phyloP scores from a whole-genome alignment of 768 basidiomycete genomes.

The Mycena latifolia region DNA sequence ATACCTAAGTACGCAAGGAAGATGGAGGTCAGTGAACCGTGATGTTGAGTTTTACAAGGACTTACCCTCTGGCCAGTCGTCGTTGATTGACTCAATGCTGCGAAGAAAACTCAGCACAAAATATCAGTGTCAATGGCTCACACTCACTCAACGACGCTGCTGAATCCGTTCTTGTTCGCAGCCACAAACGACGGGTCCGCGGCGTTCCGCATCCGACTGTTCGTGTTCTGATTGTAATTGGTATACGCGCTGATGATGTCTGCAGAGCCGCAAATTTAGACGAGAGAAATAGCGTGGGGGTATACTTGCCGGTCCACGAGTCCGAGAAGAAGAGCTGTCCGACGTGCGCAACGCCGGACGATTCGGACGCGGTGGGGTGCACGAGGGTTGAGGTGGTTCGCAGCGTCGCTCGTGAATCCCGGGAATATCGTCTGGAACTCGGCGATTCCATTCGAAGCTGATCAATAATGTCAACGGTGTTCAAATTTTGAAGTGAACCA shows the following conservation, averaged over 20 bases:
- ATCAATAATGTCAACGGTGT: no score
- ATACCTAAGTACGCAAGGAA: slow-evolving; percentile 10
- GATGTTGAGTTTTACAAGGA: not conserved
- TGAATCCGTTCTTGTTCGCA: slow-evolving; percentile 42
- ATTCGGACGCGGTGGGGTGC: slow-evolving; percentile 43
- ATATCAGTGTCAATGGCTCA: not conserved
- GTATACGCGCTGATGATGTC: slow-evolving; percentile 42
- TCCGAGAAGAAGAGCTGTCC: slow-evolving; percentile 57
- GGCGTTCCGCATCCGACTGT: slow-evolving; percentile 41
- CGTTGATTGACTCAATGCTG: slow-evolving; percentile 43
- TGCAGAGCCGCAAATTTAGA: not conserved
- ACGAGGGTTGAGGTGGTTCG: slow-evolving; percentile 54
- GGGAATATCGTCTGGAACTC: slow-evolving; percentile 54
- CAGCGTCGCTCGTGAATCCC: slow-evolving; percentile 48
- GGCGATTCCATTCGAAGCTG: slow-evolving; percentile 50
- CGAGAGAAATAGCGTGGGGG: not conserved
- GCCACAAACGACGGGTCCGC: slow-evolving; percentile 45
- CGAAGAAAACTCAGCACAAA: not conserved
- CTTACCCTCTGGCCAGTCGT: slow-evolving; percentile 46
- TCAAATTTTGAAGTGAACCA: no score
- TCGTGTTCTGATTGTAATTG: slow-evolving; percentile 47
- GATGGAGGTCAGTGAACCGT: not conserved
- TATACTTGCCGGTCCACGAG: slow-evolving; percentile 42
- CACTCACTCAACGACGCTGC: slow-evolving; percentile 44
- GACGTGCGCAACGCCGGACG: slow-evolving; percentile 45